Conservation (phyloP, 176 grass and related monocot genomes). For the Musa schizocarpa region DNA sequence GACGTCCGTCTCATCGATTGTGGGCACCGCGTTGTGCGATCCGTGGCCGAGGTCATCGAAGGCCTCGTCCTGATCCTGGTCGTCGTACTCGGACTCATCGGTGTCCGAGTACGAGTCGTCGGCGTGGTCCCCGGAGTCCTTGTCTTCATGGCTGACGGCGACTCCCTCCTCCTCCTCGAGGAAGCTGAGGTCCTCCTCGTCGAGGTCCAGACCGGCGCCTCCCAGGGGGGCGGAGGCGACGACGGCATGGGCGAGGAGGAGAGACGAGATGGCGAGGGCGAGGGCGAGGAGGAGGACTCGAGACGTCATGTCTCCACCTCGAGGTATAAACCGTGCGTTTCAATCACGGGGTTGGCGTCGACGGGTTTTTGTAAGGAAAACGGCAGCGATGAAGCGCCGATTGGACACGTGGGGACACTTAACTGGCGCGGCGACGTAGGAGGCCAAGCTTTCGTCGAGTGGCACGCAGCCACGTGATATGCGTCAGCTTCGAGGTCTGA, state of each 20-base stretch:
- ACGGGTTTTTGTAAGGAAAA: background rate
- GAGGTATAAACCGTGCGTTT: background rate
- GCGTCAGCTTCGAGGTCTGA: background rate
- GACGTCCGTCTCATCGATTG: slow-evolving; percentile 66
- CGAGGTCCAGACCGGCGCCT: slow-evolving; percentile 20
- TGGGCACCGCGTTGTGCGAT: background rate
- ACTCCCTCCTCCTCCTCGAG: slow-evolving; percentile 25
- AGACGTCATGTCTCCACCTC: background rate
- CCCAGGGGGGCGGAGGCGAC: slow-evolving; percentile 19
- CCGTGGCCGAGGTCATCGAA: slow-evolving; percentile 6
- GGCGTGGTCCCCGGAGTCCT: background rate
- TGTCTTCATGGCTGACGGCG: background rate
- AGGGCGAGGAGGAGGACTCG: background rate
- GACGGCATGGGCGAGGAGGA: slow-evolving; percentile 9
- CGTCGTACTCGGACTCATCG: background rate
- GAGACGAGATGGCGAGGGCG: background rate
- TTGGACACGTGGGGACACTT: background rate
- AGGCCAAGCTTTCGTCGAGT: background rate
- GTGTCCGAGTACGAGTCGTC: slow-evolving; percentile 19
- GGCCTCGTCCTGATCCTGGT: background rate
- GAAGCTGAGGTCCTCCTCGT: slow-evolving; percentile 23
- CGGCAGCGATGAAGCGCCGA: background rate
- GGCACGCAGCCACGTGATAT: background rate
- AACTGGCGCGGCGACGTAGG: background rate
- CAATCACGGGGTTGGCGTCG: background rate